Conservation (phyloP, 495 filamentous ascomycete genomes). For the Neurospora hispaniola region DNA sequence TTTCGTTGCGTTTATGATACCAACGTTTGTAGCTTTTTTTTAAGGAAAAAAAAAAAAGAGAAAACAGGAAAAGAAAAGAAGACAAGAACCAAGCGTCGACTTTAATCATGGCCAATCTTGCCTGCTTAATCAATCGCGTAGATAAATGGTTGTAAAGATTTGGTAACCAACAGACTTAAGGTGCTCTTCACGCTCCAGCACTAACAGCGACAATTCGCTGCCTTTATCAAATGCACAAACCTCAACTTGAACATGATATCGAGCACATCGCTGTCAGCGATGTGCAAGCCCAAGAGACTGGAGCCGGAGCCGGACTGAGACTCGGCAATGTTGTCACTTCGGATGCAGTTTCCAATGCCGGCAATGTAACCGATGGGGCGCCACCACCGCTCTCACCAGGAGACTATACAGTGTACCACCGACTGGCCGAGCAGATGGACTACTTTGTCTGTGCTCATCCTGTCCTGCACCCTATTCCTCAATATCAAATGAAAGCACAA, state of each 20-base stretch:
- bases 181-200: neutral
- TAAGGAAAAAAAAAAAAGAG: no score
- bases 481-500: conserved; percentile 43
- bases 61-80: no score
- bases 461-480: conserved; percentile 1
- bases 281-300: neutral
- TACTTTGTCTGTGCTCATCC: conserved; percentile 42
- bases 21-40: neutral
- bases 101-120: neutral
- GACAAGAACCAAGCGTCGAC: neutral
- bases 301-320: neutral
- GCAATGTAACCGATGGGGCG: neutral
- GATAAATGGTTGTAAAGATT: neutral
- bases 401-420: conserved; percentile 47
- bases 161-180: neutral
- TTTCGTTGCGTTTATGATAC: neutral
- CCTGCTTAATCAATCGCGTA: neutral
- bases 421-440: conserved; percentile 69
- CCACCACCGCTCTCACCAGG: conserved; percentile 17
- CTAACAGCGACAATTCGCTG: neutral
- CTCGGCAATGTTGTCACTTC: neutral
- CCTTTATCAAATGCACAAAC: neutral
- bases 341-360: neutral
- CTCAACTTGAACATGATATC: neutral
- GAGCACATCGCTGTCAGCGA: neutral